A percentile compares a stretch with the other conserved stretches of the same genome.
Evolutionary conservation across 352 stramenopile species (phyloP).

Genomic region (Albugo candida): DNA sequence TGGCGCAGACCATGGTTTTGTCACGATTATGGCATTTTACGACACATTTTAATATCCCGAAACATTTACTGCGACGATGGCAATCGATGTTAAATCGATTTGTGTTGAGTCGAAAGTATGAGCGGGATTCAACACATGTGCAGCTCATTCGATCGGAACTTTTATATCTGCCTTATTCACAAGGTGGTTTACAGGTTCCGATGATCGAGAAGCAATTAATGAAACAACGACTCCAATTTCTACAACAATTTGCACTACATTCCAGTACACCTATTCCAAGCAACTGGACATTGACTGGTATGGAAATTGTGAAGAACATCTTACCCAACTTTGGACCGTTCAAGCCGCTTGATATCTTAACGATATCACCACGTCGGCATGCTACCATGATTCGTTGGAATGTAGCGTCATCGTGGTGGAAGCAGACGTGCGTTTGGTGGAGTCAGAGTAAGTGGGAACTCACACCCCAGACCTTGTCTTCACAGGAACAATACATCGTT

Average conservation of each 20-base stretch:
- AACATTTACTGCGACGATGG: not conserved
- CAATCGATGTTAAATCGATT: conserved; percentile 7
- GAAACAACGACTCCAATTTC: conserved; percentile 3
- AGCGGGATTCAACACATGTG: conserved; percentile 2
- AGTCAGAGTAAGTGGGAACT: conserved; percentile 6
- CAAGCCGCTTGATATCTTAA: conserved; percentile 4
- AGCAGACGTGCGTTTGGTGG: conserved; percentile 5
- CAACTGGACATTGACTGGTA: conserved; percentile 2
- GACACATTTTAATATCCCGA: not conserved
- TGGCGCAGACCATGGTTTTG: conserved; percentile 3
- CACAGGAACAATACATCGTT: not conserved
- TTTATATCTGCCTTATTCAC: conserved; percentile 3
- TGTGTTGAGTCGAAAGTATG: conserved; percentile 6
- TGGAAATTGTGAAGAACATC: not conserved
- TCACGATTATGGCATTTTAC: conserved; percentile 5
- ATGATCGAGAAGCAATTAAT: conserved; percentile 3
- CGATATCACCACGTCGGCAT: conserved; percentile 3
- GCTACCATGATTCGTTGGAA: conserved; percentile 4
- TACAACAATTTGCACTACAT: conserved; percentile 1
- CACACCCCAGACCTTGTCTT: not conserved
- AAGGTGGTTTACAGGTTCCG: conserved; percentile 4
- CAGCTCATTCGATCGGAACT: conserved; percentile 5
- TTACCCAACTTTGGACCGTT: conserved; percentile 2
- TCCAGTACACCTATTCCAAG: not conserved
- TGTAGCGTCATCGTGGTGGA: not conserved